Evolutionary conservation across 2,329 filamentous ascomycete species (phyloP).

Genomic region (Cladosporium oxysporum): DNA sequence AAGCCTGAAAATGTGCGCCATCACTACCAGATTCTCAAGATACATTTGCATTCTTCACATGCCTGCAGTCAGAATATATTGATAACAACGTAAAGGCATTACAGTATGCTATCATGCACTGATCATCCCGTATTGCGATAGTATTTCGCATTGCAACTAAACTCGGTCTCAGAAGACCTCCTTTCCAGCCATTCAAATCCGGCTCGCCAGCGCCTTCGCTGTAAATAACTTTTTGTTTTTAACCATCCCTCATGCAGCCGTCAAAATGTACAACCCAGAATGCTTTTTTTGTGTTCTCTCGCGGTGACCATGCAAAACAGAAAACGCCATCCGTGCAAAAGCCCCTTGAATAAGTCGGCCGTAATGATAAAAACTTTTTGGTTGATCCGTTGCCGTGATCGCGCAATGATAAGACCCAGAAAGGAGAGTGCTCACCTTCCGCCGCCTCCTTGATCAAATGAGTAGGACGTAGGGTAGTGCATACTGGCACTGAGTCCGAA

Average conservation of each 20-base stretch:
- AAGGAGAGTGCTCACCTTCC: constrained; percentile 7
- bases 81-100: not conserved
- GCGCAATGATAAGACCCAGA: not conserved
- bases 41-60: not conserved
- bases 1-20: not conserved
- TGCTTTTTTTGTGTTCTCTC: constrained; percentile 4
- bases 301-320: not conserved
- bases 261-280: constrained; percentile 10
- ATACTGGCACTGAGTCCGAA: constrained; percentile 93
- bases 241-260: constrained; percentile 9
- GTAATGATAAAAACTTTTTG: constrained; percentile 8
- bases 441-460: constrained; percentile 25
- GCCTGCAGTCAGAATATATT: not conserved
- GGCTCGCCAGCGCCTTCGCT: constrained; percentile 17
- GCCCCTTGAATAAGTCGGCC: not conserved
- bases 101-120: not conserved
- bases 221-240: constrained; percentile 4
- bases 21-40: not conserved
- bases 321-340: constrained; percentile 15
- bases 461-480: constrained; percentile 85
- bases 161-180: not conserved
- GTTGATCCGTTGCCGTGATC: not conserved
- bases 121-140: not conserved
- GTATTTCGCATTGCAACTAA: not conserved
- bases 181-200: not conserved